A percentile compares a stretch with the other conserved stretches of the same genome.
phyloP scores from a whole-genome alignment of 805 yeast genomes.

The Metschnikowia arizonensis region DNA sequence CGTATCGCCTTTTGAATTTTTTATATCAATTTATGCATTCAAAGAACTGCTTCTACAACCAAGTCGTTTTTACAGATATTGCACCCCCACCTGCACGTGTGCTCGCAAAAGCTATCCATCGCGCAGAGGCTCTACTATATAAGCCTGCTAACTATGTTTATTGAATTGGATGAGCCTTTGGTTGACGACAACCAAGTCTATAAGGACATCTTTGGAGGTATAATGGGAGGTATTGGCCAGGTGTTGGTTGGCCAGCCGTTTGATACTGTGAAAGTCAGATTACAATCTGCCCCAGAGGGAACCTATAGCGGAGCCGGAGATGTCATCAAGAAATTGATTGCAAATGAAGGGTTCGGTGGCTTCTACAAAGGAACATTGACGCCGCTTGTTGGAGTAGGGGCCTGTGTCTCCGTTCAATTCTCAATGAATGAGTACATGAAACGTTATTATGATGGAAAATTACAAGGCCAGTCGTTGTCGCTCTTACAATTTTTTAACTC shows the following conservation, averaged over 20 bases:
- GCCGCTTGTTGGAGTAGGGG: conserved; percentile 65
- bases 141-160: conserved; percentile 25
- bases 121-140: conserved; percentile 1
- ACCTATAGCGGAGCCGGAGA: conserved; percentile 69
- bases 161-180: conserved; percentile 43
- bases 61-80: not conserved
- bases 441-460: conserved; percentile 55
- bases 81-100: not conserved
- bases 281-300: conserved; percentile 83
- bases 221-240: conserved; percentile 94
- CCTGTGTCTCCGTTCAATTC: conserved; percentile 94
- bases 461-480: conserved; percentile 44
- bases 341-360: conserved; percentile 39
- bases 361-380: conserved; percentile 46
- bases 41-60: not conserved
- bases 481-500: conserved; percentile 69
- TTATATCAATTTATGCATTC: not conserved
- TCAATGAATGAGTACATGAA: conserved; percentile 95
- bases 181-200: conserved; percentile 42
- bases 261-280: conserved; percentile 88
- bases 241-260: conserved; percentile 95
- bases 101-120: conserved; percentile 1
- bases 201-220: conserved; percentile 86
- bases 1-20: not conserved
- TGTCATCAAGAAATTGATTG: conserved; percentile 65